phyloP scores from a whole-genome alignment of 148 eudicot genomes.

The Cornus controversa region DNA sequence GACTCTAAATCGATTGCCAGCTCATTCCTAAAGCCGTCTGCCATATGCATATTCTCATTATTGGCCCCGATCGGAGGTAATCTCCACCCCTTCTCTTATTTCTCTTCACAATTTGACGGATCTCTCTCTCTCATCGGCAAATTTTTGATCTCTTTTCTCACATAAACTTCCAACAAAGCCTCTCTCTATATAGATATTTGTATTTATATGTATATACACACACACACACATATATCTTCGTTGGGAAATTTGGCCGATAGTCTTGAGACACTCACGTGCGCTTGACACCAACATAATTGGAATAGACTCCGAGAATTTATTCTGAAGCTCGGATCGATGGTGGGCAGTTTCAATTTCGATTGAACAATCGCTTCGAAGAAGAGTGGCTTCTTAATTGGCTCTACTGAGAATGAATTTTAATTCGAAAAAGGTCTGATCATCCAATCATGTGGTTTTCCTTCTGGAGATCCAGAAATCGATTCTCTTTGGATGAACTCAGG shows the following conservation, averaged over 20 bases:
- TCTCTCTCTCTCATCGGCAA: background rate
- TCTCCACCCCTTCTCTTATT: no score
- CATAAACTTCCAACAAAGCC: no score
- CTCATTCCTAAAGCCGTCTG: no score
- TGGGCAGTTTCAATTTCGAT: background rate
- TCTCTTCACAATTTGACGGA: background rate
- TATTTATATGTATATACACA: no score
- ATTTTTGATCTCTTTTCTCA: background rate
- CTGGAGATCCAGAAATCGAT: constrained; percentile 86
- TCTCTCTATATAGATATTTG: background rate
- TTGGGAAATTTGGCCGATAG: background rate
- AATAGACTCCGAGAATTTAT: background rate
- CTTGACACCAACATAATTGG: background rate
- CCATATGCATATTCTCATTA: background rate
- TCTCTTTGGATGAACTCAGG: constrained; percentile 90
- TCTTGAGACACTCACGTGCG: background rate
- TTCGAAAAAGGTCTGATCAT: constrained; percentile 30
- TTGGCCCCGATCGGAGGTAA: background rate
- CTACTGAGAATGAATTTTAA: constrained; percentile 31
- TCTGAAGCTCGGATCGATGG: background rate
- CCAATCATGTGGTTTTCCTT: constrained; percentile 91
- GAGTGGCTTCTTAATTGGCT: background rate
- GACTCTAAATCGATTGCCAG: no score
- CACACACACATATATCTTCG: background rate
- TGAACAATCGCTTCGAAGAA: background rate